Base-by-base conservation (phyloP, 2,329 filamentous ascomycete species). In the Aspergillus sp. region DNA sequence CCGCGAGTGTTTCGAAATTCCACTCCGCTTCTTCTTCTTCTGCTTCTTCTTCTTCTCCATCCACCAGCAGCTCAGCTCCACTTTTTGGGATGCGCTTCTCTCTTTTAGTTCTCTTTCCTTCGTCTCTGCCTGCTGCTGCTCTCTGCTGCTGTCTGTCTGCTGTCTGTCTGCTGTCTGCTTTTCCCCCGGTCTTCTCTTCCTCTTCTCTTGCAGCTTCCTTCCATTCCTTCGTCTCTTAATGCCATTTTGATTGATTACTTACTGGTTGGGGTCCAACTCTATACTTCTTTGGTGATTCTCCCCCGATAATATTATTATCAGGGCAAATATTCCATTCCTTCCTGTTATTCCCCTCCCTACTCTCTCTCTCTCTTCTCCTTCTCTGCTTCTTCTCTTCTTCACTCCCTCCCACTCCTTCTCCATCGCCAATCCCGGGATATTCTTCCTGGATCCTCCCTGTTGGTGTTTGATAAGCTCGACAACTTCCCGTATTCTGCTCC, bases 401-500 rank as follows among this genome's bases (percentile, higher is more conserved):
- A 5, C 10, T 5, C 30, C 2, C 30, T 65, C 30, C 10, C 25
- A 19, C 13, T 57, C 57, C 58, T 51, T 21, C 55, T 61, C 39
- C 17, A n/a, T 43, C 39, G 8, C 17, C n/a, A n/a, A 43, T 45
- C 17, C 41, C 41, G 32, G 32, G 32, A 36, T 36, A 36, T 36
- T 13, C 32, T 36, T 66, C 57, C 30, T n/a, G 23, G n/a, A 21
- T 43, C 5, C 48, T 30, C 62, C 45, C 23, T 47, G 58, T 39
- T 51, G 32, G 32, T 47, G 39, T 57, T 60, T 57, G 57, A 60
- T 60, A 49, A 39, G 45, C 39, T 53, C 17, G 23, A 21, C 23
- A 17, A 57, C 59, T 59, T 58, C 39, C 39, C 62, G 67, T 43
- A 41, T 38, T 38, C 28, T 39, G 17, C 13, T 55, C 50, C 30